phyloP scores from a whole-genome alignment of 768 basidiomycete species.

The Ramaria sp. region DNA sequence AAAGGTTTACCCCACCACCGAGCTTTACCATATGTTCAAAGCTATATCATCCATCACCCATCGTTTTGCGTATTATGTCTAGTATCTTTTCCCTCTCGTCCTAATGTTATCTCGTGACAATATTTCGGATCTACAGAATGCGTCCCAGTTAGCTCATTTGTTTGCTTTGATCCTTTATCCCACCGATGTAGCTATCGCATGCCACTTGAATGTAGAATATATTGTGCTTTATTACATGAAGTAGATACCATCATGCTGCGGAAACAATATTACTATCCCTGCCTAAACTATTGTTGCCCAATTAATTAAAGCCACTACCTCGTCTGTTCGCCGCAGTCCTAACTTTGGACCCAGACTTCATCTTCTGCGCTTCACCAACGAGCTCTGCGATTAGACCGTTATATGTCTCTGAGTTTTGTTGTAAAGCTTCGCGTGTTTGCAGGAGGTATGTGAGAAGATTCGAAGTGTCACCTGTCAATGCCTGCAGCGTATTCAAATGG shows the following conservation, averaged over 20 bases:
- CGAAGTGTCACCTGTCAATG: constrained; percentile 67
- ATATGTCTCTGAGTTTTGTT: constrained; percentile 83
- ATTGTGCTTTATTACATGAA: neutral
- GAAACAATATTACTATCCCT: neutral
- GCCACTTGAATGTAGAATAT: neutral
- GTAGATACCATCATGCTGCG: too few species aligned
- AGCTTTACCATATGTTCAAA: neutral
- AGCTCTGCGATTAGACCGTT: constrained; percentile 86
- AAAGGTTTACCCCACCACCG: neutral
- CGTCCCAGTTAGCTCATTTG: neutral
- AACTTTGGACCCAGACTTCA: constrained; percentile 50
- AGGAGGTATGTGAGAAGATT: constrained; percentile 68
- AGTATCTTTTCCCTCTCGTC: neutral
- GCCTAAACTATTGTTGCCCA: neutral
- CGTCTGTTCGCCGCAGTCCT: constrained; percentile 31
- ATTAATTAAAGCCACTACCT: constrained; percentile 34
- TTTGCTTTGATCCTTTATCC: neutral
- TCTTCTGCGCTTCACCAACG: constrained; percentile 84
- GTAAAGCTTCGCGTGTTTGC: constrained; percentile 69
- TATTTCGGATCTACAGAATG: neutral
- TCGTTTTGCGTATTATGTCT: neutral
- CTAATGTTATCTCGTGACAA: neutral
- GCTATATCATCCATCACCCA: neutral
- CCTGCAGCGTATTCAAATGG: constrained; percentile 54
- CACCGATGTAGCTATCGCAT: neutral